Evolutionary conservation across 192 early-diverging fungal species (phyloP).

Genomic region (Backusella circina): DNA sequence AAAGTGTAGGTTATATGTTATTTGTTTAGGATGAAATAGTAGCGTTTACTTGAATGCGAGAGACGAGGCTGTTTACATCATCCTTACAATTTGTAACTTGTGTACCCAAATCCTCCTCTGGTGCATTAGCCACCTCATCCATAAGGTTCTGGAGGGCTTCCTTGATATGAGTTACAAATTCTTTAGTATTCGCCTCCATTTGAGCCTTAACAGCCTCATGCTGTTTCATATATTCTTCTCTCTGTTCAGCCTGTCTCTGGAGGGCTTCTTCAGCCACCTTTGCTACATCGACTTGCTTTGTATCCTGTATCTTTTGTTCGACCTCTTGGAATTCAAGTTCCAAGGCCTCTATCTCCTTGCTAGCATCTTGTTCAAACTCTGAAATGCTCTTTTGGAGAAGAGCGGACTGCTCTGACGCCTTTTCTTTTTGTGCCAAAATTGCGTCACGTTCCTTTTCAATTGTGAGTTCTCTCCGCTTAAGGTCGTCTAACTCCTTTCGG

Average conservation of each 20-base stretch:
- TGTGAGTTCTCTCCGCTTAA: not conserved
- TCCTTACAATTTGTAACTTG: not conserved
- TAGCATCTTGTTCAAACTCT: not conserved
- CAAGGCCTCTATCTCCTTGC: not conserved
- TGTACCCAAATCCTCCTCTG: not conserved
- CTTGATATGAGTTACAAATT: not conserved
- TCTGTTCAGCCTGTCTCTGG: not conserved
- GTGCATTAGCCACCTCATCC: not conserved
- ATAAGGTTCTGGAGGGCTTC: not conserved
- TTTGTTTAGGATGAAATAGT: not conserved
- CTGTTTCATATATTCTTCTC: not conserved
- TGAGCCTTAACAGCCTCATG: constrained; percentile 1
- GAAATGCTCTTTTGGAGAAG: not conserved
- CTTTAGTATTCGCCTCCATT: not conserved
- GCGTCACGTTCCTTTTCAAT: constrained; percentile 7
- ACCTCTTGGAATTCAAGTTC: not conserved
- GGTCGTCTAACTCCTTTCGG: constrained; percentile 2
- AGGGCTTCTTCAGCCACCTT: not conserved
- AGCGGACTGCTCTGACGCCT: not conserved
- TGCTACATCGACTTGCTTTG: not conserved
- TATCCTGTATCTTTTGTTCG: not conserved
- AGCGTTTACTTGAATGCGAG: not conserved
- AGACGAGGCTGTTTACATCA: not conserved
- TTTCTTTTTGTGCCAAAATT: not conserved
- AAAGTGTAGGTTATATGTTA: not conserved